Base-by-base conservation (phyloP, 805 yeast genomes). In the Cyberlindnera mississippiensis region DNA sequence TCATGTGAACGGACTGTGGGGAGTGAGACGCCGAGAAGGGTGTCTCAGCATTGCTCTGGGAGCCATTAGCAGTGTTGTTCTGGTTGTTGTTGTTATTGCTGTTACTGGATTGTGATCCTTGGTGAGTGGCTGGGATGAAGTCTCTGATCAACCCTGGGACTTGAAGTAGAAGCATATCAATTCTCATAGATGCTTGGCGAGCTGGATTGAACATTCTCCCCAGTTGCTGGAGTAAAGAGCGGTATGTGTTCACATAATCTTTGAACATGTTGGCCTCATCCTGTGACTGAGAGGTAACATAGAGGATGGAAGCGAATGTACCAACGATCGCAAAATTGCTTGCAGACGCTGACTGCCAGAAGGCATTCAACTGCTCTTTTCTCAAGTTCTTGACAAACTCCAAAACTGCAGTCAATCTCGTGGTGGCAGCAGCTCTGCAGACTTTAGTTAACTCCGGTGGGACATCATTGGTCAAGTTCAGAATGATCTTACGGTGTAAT, bases 261-360 rank as follows among this genome's bases (percentile, higher is more conserved):
- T 78, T 73, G 62, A 76, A 87, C 36, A 73, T 68, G 31, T 67
- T 68, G 0, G 83, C 73, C 55, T 88, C 96, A 41, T 80, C 86
- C 14, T 72, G 61, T 0, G 74, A 55, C 8, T 71, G 60, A 2
- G 93, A 68, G 0, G 96, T 84, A 13, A 82, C 81, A 53, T 75
- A 85, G 41, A 90, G 64, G 11, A 90, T 67, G 0, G 95, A 82
- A 0, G 96, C 96, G 70, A 90, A 90, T 0, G 91, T 78, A 2
- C 96, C 96, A 30, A 89, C 86, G 28, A 86, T 63, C 6, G 95
- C 79, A 49, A 90, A 78, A 55, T 86, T 87, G 12, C 84, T 73
- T 0, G 93, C 72, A 0, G 96, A 76, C 2, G 89, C 78, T 2
- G 89, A 77, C 62, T 86, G 93, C 96, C 96, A 90, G 60, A 88